These are phyloP conservation scores for Pythium graminicola DNA, from an alignment of 352 stramenopile species.

Conservation along the genomic window DNA sequence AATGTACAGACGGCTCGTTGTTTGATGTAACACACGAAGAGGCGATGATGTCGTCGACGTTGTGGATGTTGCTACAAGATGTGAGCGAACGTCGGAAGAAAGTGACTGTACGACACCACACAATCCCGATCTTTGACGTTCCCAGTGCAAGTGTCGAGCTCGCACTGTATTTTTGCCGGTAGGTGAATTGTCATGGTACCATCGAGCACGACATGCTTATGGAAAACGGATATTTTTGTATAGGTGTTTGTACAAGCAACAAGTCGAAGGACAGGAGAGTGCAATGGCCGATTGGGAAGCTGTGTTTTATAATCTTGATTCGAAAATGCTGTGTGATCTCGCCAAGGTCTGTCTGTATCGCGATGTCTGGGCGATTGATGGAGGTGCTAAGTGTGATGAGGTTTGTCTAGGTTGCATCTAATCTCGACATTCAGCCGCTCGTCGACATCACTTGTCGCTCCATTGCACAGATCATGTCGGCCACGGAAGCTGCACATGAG, in stretches of 20 bases:
- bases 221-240: too few species aligned
- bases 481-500: conserved; percentile 65
- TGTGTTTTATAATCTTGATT: conserved; percentile 63
- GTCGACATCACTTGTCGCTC: conserved; percentile 75
- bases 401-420: conserved; percentile 45
- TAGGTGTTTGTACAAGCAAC: conserved; percentile 71
- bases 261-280: conserved; percentile 55
- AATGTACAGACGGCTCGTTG: conserved; percentile 58
- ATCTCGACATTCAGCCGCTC: conserved; percentile 74
- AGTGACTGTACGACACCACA: conserved; percentile 50
- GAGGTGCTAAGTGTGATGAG: background rate
- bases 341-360: conserved; percentile 38
- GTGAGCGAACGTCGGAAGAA: conserved; percentile 45
- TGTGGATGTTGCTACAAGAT: conserved; percentile 77
- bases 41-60: conserved; percentile 82
- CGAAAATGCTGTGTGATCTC: conserved; percentile 70
- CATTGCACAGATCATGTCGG: conserved; percentile 82
- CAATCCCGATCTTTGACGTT: conserved; percentile 70
- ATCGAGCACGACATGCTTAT: too few species aligned
- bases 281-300: conserved; percentile 61
- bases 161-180: conserved; percentile 71
- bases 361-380: background rate
- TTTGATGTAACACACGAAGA: conserved; percentile 78
- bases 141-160: conserved; percentile 63
- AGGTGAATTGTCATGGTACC: conserved; percentile 5